These are phyloP conservation scores for Fraxinus paxiana DNA, from an alignment of 305 asterid species.

Conservation along the genomic window DNA sequence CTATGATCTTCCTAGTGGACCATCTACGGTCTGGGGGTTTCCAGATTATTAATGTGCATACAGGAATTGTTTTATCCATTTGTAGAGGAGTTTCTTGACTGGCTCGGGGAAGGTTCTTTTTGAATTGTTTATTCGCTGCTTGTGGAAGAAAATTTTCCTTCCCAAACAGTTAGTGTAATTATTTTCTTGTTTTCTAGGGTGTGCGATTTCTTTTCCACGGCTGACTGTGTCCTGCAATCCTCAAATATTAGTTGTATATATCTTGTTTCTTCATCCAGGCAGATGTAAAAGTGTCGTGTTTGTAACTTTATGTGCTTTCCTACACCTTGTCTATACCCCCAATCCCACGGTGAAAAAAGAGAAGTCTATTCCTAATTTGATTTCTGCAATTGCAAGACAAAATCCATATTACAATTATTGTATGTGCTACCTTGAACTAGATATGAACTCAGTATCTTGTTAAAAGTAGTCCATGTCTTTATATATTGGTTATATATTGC, in stretches of 20 bases:
- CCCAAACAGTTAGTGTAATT: not conserved
- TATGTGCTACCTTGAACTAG: not conserved
- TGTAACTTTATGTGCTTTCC: not conserved
- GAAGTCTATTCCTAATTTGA: not conserved
- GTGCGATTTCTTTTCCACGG: not conserved
- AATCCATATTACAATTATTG: not conserved
- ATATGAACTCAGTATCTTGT: not conserved
- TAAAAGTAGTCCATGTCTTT: not conserved
- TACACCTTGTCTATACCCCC: not conserved
- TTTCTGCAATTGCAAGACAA: not conserved
- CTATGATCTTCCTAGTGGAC: not conserved
- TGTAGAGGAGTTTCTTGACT: not conserved
- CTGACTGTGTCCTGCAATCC: not conserved
- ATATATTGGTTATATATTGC: not conserved
- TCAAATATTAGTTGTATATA: not conserved
- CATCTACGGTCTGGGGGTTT: not conserved
- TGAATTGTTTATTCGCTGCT: slow-evolving; percentile 1
- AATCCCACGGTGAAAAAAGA: not conserved
- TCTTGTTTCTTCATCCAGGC: not conserved
- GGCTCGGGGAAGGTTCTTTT: not conserved
- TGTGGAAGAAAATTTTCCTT: not conserved
- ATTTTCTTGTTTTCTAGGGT: not conserved
- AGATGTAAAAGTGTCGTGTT: not conserved
- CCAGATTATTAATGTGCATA: not conserved
- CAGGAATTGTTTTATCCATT: not conserved